Evolutionary conservation across 106 monocot species (phyloP).

Genomic region (Iris macrosiphon): DNA sequence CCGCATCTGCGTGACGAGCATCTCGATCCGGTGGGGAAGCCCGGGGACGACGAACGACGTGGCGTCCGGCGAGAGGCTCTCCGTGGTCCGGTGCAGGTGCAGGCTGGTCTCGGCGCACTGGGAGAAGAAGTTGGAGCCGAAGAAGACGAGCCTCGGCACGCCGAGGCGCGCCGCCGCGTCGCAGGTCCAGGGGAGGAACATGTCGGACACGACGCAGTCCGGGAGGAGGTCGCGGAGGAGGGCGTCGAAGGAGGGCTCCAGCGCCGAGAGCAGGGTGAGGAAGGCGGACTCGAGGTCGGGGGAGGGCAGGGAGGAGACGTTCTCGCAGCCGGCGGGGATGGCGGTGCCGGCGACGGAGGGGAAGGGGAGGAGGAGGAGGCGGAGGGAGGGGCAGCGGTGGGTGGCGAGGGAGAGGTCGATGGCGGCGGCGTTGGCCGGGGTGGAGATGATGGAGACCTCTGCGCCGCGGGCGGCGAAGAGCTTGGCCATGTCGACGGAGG

Average conservation of each 20-base stretch:
- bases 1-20: slow-evolving; percentile 2
- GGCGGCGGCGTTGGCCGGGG: slow-evolving; percentile 10
- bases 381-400: neutral
- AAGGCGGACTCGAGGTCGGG: neutral
- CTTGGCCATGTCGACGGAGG: slow-evolving; percentile 20
- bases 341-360: slow-evolving; percentile 6
- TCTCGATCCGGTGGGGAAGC: slow-evolving; percentile 23
- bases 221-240: slow-evolving; percentile 14
- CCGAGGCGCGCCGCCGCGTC: neutral
- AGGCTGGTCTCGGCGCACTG: neutral
- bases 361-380: slow-evolving; percentile 11
- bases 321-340: slow-evolving; percentile 15
- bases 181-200: slow-evolving; percentile 19
- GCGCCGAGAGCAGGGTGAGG: neutral
- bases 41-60: slow-evolving; percentile 16
- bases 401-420: neutral
- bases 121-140: slow-evolving; percentile 10
- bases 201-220: slow-evolving; percentile 28
- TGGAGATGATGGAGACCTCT: slow-evolving; percentile 19
- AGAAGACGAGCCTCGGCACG: slow-evolving; percentile 27
- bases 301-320: neutral
- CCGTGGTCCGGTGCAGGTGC: neutral
- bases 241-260: slow-evolving; percentile 3
- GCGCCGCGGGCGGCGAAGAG: slow-evolving; percentile 19
- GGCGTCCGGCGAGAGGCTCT: neutral